A percentile compares a stretch with the other conserved stretches of the same genome.
phyloP scores from a whole-genome alignment of 164 flowering plant species.

The Dillenia turbinata region DNA sequence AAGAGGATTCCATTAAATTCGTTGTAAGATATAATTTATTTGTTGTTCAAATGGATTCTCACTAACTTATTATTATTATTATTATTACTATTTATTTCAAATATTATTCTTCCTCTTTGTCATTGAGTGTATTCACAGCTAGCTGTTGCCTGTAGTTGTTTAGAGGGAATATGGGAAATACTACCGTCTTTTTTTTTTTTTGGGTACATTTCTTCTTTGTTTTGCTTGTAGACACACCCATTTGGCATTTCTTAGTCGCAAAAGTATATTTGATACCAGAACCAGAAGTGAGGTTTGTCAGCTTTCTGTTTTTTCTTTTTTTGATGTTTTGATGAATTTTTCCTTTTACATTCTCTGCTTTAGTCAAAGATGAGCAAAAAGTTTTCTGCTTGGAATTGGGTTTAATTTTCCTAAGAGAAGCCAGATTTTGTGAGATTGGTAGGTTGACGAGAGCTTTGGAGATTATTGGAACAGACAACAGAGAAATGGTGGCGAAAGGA shows the following conservation, averaged over 20 bases:
- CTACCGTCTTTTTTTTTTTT: not conserved
- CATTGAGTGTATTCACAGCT: slow-evolving; percentile 11
- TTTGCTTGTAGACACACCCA: not conserved
- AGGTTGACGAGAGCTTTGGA: too few relatives aligned
- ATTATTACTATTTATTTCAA: not conserved
- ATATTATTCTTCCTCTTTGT: not conserved
- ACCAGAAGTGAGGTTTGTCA: not conserved
- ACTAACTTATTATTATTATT: not conserved
- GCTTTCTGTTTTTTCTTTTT: too few relatives aligned
- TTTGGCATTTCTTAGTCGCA: not conserved
- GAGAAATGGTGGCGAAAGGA: too few relatives aligned
- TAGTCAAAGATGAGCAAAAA: too few relatives aligned
- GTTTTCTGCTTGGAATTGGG: too few relatives aligned
- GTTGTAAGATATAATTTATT: not conserved
- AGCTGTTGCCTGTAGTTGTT: not conserved
- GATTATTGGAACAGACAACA: too few relatives aligned
- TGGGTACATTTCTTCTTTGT: not conserved
- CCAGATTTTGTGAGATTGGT: too few relatives aligned
- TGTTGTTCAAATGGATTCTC: too few relatives aligned
- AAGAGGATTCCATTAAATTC: slow-evolving; percentile 27
- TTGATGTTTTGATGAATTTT: too few relatives aligned
- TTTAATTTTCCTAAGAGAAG: too few relatives aligned
- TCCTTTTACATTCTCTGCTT: too few relatives aligned
- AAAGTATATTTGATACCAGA: not conserved
- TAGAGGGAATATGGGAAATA: not conserved